Percentiles rank a stretch among this genome's conserved stretches.
Conservation (phyloP, 345 rosid genomes). For the Citrus australasica region DNA sequence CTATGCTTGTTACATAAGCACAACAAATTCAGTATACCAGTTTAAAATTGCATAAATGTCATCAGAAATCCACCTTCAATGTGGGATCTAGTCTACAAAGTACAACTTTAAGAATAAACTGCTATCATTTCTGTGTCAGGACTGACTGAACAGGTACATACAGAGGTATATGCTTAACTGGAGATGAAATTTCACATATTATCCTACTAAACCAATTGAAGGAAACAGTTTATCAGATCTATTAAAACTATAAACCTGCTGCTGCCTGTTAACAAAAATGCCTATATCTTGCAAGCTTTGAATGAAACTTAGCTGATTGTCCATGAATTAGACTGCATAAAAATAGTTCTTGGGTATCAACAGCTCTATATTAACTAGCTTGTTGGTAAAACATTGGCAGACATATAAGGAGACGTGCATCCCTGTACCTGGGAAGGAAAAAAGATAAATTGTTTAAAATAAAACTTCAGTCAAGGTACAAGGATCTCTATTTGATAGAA, state of each 20-base stretch:
- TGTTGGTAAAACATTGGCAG: slow-evolving; percentile 57
- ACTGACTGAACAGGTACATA: background rate
- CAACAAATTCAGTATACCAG: background rate
- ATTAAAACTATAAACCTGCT: background rate
- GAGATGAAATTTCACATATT: too few species aligned
- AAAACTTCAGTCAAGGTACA: background rate
- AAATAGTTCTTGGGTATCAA: background rate
- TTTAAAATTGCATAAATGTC: background rate
- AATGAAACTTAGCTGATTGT: background rate
- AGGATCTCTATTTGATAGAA: background rate
- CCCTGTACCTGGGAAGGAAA: slow-evolving; percentile 58
- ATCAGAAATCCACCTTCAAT: background rate
- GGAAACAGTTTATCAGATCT: background rate
- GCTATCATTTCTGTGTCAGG: background rate
- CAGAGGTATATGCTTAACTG: background rate
- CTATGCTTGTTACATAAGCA: background rate
- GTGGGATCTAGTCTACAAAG: background rate
- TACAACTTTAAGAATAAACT: background rate
- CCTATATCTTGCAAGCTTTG: background rate
- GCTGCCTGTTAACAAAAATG: background rate
- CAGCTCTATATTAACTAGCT: slow-evolving; percentile 24
- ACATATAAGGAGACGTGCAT: slow-evolving; percentile 72
- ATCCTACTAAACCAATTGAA: background rate
- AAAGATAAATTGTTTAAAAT: background rate
- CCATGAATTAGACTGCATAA: background rate